These are phyloP conservation scores for Geosiphon pyriformis DNA, from an alignment of 192 early-diverging fungal species.

Conservation along the genomic window DNA sequence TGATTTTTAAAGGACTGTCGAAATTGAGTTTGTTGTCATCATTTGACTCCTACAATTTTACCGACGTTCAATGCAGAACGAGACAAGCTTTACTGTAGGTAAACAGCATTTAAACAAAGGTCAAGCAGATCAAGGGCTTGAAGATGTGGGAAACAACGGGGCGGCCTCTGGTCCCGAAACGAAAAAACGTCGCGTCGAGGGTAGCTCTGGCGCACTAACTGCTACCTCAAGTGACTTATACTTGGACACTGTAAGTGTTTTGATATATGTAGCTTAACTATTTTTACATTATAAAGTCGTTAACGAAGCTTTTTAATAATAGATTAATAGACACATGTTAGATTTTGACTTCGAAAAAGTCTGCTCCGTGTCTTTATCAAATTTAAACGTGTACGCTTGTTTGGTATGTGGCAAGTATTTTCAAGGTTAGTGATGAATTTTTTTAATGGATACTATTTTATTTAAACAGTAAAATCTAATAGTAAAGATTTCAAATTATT, in stretches of 20 bases:
- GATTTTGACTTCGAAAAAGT: conserved; percentile 99
- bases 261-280: no score
- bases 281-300: not conserved
- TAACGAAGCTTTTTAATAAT: not conserved
- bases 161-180: not conserved
- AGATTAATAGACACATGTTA: conserved; percentile 73
- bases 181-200: not conserved
- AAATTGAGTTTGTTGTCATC: no score
- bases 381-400: conserved; percentile 93
- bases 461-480: not conserved
- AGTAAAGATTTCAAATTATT: not conserved
- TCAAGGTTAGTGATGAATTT: conserved; percentile 55
- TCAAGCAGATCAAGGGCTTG: not conserved
- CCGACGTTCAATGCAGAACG: no score
- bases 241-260: conserved; percentile 55
- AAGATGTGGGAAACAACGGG: not conserved
- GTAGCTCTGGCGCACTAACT: not conserved
- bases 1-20: not conserved
- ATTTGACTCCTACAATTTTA: no score
- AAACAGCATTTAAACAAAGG: not conserved
- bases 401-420: conserved; percentile 95
- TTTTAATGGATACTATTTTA: not conserved
- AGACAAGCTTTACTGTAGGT: no score
- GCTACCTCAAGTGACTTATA: conserved; percentile 49
- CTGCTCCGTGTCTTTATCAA: conserved; percentile 90